Base-by-base conservation (phyloP, 2,329 filamentous ascomycete genomes). In the Trichoderma sp. region DNA sequence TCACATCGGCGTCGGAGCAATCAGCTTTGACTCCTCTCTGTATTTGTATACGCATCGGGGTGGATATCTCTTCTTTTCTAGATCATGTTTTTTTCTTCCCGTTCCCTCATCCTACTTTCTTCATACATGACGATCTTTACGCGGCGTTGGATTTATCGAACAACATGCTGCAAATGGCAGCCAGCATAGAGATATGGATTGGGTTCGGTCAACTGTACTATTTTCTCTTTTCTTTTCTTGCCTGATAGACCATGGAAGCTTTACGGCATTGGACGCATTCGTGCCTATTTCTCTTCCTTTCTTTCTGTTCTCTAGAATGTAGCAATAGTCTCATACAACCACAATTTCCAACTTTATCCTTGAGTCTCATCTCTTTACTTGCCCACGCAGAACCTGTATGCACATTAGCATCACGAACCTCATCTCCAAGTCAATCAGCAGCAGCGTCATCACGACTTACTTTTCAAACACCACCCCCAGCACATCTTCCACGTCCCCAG, bases 391-490 rank as follows among this genome's bases (percentile, higher is more conserved):
- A 82, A 82, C 63, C 80, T 82, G 3, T 28, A 30, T 19, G 14
- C n/a, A 51, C 15, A 34, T 68, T 61, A 67, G 65, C 19, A 48
- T 28, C 21, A 21, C 28, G 3, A 39, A 0, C 34, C 14, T 39
- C 34, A 5, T 14, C 34, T 14, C 3, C 21, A 41, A 54, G 10
- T 19, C 17, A 41, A 50, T 5, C 47, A 50, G 15, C 21, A 48
- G 7, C 10, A 19, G 14, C 7, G 10, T 14, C 17, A n/a, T 14
- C 59, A 66, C n/a, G 10, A 85, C 86, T 82, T 80, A 96, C 91
- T 96, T 98, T 77, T 98, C 94, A 79, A 99, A 99, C 4, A 99
- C 93, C 24, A 99, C 93, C 0, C 95, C 95, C 51, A 99, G 79
- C 7, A 99, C 92, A 74, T 98, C 95, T 75, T 99, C 94, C 17